A percentile compares a stretch with the other conserved stretches of the same genome.
These are phyloP conservation scores for Penicillium psychrosexuale DNA, from an alignment of 2,329 filamentous ascomycete species.

Conservation along the genomic window DNA sequence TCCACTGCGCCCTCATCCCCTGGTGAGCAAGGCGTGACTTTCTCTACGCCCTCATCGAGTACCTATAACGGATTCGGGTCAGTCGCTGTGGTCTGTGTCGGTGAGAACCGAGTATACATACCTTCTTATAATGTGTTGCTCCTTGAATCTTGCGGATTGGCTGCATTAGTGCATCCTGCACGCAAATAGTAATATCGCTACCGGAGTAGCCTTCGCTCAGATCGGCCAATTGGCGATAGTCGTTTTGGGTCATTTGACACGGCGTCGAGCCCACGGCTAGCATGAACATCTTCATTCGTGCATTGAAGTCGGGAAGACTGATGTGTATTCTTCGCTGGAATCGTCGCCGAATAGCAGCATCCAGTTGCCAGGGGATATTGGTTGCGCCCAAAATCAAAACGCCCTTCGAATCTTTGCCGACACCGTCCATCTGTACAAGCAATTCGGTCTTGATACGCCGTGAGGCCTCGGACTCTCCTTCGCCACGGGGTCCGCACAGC, in stretches of 20 bases:
- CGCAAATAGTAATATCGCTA: slow-evolving; percentile 91
- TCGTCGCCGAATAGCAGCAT: slow-evolving; percentile 89
- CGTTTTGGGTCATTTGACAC: slow-evolving; percentile 71
- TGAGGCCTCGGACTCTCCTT: slow-evolving; percentile 96
- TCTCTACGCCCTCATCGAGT: slow-evolving; percentile 59
- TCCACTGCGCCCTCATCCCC: slow-evolving; percentile 81
- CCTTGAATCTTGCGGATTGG: slow-evolving; percentile 95
- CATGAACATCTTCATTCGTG: slow-evolving; percentile 92
- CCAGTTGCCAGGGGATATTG: slow-evolving; percentile 98
- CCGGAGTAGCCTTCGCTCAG: slow-evolving; percentile 92
- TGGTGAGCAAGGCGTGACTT: slow-evolving; percentile 82
- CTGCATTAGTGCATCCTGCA: slow-evolving; percentile 96
- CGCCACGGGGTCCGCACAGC: slow-evolving; percentile 83
- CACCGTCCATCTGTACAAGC: slow-evolving; percentile 98
- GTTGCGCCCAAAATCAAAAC: slow-evolving; percentile 94
- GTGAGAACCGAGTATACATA: slow-evolving; percentile 39
- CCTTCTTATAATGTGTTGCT: slow-evolving; percentile 95
- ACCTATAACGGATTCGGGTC: slow-evolving; percentile 52
- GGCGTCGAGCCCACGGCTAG: slow-evolving; percentile 90
- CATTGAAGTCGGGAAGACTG: slow-evolving; percentile 79
- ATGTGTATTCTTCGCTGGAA: slow-evolving; percentile 98
- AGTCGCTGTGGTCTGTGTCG: background rate
- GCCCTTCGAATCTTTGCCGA: slow-evolving; percentile 90
- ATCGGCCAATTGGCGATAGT: slow-evolving; percentile 75
- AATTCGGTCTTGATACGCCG: slow-evolving; percentile 98